Base-by-base conservation (phyloP, 129 eudicot genomes). In the Artemisia argyi region DNA sequence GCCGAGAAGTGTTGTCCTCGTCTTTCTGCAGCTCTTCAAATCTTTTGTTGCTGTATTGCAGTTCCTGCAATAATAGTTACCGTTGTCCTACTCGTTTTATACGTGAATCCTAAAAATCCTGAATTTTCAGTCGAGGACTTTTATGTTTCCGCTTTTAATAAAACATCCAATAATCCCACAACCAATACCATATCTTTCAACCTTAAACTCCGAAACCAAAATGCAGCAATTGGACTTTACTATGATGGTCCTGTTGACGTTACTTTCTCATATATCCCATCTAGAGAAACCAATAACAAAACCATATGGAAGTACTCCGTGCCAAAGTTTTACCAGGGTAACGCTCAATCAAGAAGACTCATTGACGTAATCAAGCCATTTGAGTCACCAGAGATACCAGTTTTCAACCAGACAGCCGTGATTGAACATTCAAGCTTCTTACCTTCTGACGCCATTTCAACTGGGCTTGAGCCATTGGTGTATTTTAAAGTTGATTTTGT, bases 261-360 rank as follows among this genome's bases (percentile, higher is more conserved):
- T 48, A 73, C 77, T 47, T 46, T 73, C 49, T 60, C 77, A 14
- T 73, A 44, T 26, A 60, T 48, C 49, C 77, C 46, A 7, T 39
- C 77, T 10, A 61, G 68, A 61, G 68, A 60, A 73, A 61, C 51
- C 61, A 61, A 73, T 11, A 26, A 61, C 51, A 17, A 60, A 47
- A n/a, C 61, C 26, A 47, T 73, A 73, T 73, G 77, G 77, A 47
- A 73, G 58, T 73, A 73, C 13, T 73, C 77, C 1, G 77, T 73
- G 60, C 77, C 77, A 3, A 73, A 73, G 51, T 73, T 73, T 26
- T 73, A 73, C 61, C 77, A 73, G 15, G 77, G 77, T 24, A 73
- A 73, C 30, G 68, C 68, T n/a, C 77, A 73, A 60, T 73, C 77
- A 11, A 73, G 77, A 73, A 47, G 77, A 47, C 77, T 73, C 3